Evolutionary conservation across 2,329 filamentous ascomycete genomes (phyloP).

Genomic region (Diplocarpon mali): DNA sequence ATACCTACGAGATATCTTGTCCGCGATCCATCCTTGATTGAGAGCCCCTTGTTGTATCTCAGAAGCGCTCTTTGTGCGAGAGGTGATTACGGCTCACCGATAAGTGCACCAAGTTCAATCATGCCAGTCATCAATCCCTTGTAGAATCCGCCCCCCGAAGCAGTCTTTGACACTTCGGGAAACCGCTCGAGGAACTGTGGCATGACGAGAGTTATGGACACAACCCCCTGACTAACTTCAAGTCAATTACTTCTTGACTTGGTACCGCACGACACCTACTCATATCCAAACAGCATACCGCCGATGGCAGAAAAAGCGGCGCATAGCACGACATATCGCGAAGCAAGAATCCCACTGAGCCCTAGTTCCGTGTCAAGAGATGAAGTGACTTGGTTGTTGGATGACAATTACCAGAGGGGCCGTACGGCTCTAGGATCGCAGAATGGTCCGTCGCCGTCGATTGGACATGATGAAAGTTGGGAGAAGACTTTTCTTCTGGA

Average conservation of each 20-base stretch:
- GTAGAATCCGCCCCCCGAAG: not conserved
- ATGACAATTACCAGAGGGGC: not conserved
- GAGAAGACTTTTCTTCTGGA: too few species aligned
- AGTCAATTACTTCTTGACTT: too few species aligned
- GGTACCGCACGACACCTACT: not conserved
- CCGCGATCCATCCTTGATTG: slow-evolving; percentile 39
- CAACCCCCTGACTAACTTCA: not conserved
- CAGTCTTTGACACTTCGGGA: not conserved
- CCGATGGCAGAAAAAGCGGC: slow-evolving; percentile 1
- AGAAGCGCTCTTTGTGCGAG: not conserved
- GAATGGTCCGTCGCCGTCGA: too few species aligned
- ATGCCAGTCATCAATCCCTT: slow-evolving; percentile 1
- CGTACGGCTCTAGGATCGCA: not conserved
- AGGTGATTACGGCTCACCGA: not conserved
- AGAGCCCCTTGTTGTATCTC: slow-evolving; percentile 26
- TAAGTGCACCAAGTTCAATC: not conserved
- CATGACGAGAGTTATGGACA: slow-evolving; percentile 1
- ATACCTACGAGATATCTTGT: slow-evolving; percentile 40
- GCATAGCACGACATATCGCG: not conserved
- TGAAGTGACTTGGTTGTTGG: not conserved
- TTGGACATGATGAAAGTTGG: too few species aligned
- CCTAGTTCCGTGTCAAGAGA: not conserved
- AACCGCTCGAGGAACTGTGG: slow-evolving; percentile 1
- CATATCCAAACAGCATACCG: slow-evolving; percentile 1
- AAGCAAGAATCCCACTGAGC: not conserved